Evolutionary conservation across 345 rosid species (phyloP).

Genomic region (Acer saccharum): DNA sequence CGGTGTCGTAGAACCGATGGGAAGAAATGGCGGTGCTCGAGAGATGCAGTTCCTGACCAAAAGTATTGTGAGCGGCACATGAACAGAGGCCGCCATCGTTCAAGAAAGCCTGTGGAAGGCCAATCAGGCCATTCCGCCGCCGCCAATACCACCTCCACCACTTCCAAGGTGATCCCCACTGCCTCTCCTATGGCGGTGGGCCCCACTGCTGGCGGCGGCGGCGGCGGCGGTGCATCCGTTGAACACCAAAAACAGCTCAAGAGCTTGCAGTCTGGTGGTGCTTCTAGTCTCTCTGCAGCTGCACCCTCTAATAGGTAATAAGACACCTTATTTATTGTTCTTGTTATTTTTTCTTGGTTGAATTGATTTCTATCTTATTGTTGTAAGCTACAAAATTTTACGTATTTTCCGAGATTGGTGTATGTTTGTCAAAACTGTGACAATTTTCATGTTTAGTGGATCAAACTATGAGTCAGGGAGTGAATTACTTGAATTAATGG

Average conservation of each 20-base stretch:
- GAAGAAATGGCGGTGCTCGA: conserved; percentile 99
- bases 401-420: not conserved
- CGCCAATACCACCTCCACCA: conserved; percentile 33
- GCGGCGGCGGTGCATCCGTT: conserved; percentile 44
- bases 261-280: conserved; percentile 42
- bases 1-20: conserved; percentile 98
- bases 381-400: not conserved
- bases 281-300: conserved; percentile 29
- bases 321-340: not conserved
- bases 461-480: not conserved
- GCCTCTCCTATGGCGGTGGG: conserved; percentile 33
- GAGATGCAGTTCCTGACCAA: conserved; percentile 90
- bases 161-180: conserved; percentile 31
- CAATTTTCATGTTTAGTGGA: not conserved
- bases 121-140: conserved; percentile 76
- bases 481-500: not conserved
- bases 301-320: conserved; percentile 35
- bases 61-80: conserved; percentile 97
- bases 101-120: conserved; percentile 99
- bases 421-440: not conserved
- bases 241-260: conserved; percentile 51
- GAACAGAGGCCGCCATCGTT: conserved; percentile 99
- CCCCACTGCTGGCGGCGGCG: conserved; percentile 15
- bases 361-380: not conserved
- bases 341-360: not conserved